phyloP scores from a whole-genome alignment of 1,139 yeast species.

The Yamadazyma kanchanaburiensis region DNA sequence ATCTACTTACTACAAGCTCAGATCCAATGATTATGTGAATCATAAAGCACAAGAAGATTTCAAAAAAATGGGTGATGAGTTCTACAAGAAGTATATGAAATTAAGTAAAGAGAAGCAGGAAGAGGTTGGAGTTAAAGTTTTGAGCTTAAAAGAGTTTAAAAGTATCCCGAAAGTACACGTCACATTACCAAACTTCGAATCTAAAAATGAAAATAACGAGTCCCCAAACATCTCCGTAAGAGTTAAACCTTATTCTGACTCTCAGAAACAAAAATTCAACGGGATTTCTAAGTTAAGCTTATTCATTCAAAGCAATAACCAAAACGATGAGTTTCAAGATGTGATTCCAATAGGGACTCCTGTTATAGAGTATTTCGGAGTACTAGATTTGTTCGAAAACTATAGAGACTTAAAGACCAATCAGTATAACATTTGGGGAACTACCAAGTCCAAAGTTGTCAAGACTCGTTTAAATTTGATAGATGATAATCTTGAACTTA shows the following conservation, averaged over 20 bases:
- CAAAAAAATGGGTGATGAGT: conserved; percentile 19
- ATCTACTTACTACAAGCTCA: conserved; percentile 46
- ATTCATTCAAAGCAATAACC: conserved; percentile 29
- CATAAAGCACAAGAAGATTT: conserved; percentile 26
- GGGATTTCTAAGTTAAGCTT: conserved; percentile 74
- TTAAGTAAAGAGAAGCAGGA: conserved; percentile 10
- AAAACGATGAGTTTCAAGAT: conserved; percentile 10
- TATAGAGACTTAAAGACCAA: conserved; percentile 66
- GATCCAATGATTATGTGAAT: conserved; percentile 47
- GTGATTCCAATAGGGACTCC: conserved; percentile 48
- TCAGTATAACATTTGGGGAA: conserved; percentile 79
- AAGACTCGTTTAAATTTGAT: conserved; percentile 37
- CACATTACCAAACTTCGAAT: conserved; percentile 32
- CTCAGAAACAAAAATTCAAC: conserved; percentile 59
- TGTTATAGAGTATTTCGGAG: conserved; percentile 70
- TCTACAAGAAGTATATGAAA: conserved; percentile 11
- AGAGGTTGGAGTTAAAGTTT: conserved; percentile 16
- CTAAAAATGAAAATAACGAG: conserved; percentile 20
- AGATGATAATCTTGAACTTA: conserved; percentile 4
- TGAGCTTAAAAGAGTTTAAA: conserved; percentile 27
- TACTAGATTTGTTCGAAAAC: conserved; percentile 58
- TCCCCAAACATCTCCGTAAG: conserved; percentile 27
- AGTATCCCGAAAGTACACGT: conserved; percentile 28
- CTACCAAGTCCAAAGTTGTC: conserved; percentile 77
- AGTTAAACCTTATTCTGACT: conserved; percentile 51